phyloP scores from a whole-genome alignment of 179 eudicot species.

The Corrigiola litoralis region DNA sequence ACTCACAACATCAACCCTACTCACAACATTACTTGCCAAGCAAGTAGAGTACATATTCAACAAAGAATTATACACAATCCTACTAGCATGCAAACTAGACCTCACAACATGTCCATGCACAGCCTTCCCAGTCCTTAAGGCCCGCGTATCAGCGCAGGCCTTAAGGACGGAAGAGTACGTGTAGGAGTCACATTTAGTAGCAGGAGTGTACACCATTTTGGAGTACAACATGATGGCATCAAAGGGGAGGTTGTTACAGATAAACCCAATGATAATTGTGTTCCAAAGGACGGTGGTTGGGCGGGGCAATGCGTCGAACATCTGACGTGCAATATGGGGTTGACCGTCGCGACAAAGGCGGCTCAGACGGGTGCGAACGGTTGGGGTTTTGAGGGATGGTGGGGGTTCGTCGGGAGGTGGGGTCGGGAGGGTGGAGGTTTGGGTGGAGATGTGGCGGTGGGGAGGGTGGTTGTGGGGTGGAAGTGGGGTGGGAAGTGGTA shows the following conservation, averaged over 20 bases:
- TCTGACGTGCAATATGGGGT: constrained; percentile 51
- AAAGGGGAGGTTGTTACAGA: constrained; percentile 51
- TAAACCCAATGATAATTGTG: constrained; percentile 60
- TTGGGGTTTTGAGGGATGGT: constrained; percentile 31
- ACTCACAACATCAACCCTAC: constrained; percentile 40
- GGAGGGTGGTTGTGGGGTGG: constrained; percentile 20
- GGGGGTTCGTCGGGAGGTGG: constrained; percentile 27
- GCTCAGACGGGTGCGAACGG: constrained; percentile 59
- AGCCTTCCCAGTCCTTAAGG: constrained; percentile 43
- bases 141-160: constrained; percentile 60
- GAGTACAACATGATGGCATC: constrained; percentile 54
- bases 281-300: constrained; percentile 74
- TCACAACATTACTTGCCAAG: constrained; percentile 14
- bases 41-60: constrained; percentile 69
- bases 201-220: constrained; percentile 26
- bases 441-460: constrained; percentile 10
- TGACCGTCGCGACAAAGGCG: constrained; percentile 50
- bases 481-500: constrained; percentile 17
- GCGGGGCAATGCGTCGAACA: constrained; percentile 63
- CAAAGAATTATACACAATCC: constrained; percentile 64
- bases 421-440: constrained; percentile 8
- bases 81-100: constrained; percentile 40
- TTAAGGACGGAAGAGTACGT: constrained; percentile 65
- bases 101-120: constrained; percentile 56
- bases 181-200: constrained; percentile 40